Evolutionary conservation across 805 yeast species (phyloP).

Genomic region (Wickerhamiella sergipiensis): DNA sequence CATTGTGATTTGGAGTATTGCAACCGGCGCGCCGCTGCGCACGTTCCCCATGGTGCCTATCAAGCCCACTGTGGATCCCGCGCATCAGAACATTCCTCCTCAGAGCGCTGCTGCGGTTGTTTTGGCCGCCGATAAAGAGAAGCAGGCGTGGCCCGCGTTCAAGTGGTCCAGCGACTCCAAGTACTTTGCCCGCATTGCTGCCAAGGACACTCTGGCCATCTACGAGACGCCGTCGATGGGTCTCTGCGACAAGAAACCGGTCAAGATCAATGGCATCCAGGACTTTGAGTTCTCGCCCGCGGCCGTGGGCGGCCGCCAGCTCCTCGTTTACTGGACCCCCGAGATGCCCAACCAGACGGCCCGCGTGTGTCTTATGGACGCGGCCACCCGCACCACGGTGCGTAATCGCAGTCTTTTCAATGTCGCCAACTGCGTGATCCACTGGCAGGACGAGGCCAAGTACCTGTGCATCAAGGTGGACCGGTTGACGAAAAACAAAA

Average conservation of each 20-base stretch:
- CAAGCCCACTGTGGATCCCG: background rate
- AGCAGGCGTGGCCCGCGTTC: constrained; percentile 86
- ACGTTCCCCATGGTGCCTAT: constrained; percentile 58
- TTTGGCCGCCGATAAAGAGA: constrained; percentile 24
- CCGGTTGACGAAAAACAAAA: constrained; percentile 90
- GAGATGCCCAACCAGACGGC: constrained; percentile 88
- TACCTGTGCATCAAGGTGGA: constrained; percentile 87
- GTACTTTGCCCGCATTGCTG: constrained; percentile 90
- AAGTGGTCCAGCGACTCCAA: constrained; percentile 91
- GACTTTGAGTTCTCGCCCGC: constrained; percentile 96
- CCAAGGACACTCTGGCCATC: constrained; percentile 72
- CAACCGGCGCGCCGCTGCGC: constrained; percentile 69
- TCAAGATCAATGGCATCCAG: constrained; percentile 69
- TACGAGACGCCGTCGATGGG: constrained; percentile 72
- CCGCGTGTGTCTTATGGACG: constrained; percentile 78
- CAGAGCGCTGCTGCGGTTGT: constrained; percentile 3
- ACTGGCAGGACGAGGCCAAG: constrained; percentile 86
- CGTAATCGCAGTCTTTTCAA: constrained; percentile 92
- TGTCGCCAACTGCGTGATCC: constrained; percentile 77
- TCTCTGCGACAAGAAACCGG: constrained; percentile 71
- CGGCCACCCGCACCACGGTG: constrained; percentile 67
- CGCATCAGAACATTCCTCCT: constrained; percentile 1
- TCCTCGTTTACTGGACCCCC: constrained; percentile 94
- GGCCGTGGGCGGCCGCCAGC: constrained; percentile 50
- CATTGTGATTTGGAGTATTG: constrained; percentile 83